Conservation (phyloP, 2,329 filamentous ascomycete genomes). For the Aspergillus versicolor region DNA sequence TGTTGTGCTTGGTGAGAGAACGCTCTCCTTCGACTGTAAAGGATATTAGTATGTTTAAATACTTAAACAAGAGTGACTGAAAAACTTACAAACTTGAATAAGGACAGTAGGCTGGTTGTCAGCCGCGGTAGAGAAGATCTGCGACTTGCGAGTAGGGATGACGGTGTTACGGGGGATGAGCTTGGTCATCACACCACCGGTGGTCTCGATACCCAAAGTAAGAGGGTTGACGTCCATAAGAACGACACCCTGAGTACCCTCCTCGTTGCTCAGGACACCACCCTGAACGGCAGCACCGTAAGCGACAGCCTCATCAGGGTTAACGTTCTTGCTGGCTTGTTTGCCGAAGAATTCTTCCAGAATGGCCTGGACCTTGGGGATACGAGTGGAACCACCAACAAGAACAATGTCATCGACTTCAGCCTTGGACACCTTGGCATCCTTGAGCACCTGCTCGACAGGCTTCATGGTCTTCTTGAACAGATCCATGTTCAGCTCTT, state of each 20-base stretch:
- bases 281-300: constrained; percentile 97
- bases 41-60: constrained; percentile 18
- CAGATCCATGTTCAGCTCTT: constrained; percentile 97
- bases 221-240: constrained; percentile 98
- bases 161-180: constrained; percentile 92
- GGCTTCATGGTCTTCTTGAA: constrained; percentile 99
- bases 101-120: constrained; percentile 95
- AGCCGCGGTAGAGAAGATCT: constrained; percentile 95
- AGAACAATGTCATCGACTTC: constrained; percentile 97
- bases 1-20: constrained; percentile 94
- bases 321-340: constrained; percentile 98
- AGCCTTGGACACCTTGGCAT: constrained; percentile 93
- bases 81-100: constrained; percentile 74
- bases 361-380: constrained; percentile 92
- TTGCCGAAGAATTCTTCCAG: constrained; percentile 98
- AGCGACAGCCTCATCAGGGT: constrained; percentile 98
- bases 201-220: constrained; percentile 96
- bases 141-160: constrained; percentile 93
- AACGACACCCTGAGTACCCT: constrained; percentile 75
- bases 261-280: constrained; percentile 89
- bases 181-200: constrained; percentile 96
- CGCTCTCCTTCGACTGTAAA: constrained; percentile 74
- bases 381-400: constrained; percentile 98
- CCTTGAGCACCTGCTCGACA: constrained; percentile 97
- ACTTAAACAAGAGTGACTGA: constrained; percentile 5